phyloP scores from a whole-genome alignment of 2,329 filamentous ascomycete species.

The Arthrobotrys iridis region DNA sequence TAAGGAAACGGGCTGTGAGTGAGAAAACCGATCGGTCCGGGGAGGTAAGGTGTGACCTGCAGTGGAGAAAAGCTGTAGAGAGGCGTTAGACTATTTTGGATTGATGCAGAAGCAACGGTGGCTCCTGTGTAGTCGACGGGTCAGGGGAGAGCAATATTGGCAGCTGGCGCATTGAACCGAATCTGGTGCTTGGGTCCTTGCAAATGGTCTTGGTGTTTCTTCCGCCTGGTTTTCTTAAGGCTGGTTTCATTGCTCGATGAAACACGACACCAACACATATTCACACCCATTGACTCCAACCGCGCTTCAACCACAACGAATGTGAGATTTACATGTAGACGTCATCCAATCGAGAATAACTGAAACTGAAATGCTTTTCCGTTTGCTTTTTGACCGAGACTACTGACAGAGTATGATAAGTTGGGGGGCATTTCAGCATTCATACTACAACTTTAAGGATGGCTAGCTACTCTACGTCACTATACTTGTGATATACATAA shows the following conservation, averaged over 20 bases:
- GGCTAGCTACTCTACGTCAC: too few species aligned
- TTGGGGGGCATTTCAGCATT: neutral
- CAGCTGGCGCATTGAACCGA: constrained; percentile 7
- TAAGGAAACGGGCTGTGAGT: constrained; percentile 19
- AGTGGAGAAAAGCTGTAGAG: constrained; percentile 5
- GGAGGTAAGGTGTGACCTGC: neutral
- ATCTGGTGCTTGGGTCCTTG: neutral
- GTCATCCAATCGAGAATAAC: too few species aligned
- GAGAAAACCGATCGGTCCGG: neutral
- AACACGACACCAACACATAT: neutral
- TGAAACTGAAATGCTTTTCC: too few species aligned
- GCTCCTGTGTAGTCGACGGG: constrained; percentile 13
- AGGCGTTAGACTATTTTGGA: neutral
- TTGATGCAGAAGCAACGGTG: constrained; percentile 35
- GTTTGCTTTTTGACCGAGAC: too few species aligned
- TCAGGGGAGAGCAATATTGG: constrained; percentile 26
- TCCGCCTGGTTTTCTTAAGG: neutral
- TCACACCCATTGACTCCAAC: neutral
- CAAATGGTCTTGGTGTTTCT: constrained; percentile 1
- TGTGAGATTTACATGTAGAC: too few species aligned
- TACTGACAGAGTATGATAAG: too few species aligned
- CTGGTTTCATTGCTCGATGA: neutral
- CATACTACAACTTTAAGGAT: neutral
- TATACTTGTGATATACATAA: too few species aligned
- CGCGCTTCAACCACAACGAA: too few species aligned